Conservation (phyloP, 2,329 filamentous ascomycete species). For the Fusarium bactridioides region DNA sequence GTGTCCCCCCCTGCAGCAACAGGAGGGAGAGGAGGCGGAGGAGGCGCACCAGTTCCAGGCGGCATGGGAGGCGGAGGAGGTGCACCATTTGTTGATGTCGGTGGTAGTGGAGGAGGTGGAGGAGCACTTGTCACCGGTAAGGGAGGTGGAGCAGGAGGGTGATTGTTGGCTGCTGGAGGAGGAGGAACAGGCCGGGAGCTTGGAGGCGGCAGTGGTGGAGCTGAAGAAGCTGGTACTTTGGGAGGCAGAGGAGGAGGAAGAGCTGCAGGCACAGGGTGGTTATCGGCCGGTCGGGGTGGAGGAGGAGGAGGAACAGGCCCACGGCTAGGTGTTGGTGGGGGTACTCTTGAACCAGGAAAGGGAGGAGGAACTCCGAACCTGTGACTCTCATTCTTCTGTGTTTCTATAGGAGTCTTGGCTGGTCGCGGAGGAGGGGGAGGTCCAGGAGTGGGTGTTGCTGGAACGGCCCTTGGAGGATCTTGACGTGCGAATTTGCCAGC, state of each 20-base stretch:
- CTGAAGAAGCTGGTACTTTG: constrained; percentile 54
- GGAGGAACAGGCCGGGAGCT: constrained; percentile 61
- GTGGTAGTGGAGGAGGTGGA: constrained; percentile 46
- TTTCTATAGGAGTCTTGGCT: constrained; percentile 73
- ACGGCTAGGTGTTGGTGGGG: constrained; percentile 78
- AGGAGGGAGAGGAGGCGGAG: constrained; percentile 60
- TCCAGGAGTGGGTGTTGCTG: constrained; percentile 42
- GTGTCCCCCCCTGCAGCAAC: no score
- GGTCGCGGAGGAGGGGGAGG: constrained; percentile 56
- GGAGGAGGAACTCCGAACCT: constrained; percentile 83
- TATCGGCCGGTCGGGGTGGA: constrained; percentile 54
- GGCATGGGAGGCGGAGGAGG: constrained; percentile 55
- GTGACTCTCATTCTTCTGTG: constrained; percentile 56
- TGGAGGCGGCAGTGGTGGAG: constrained; percentile 61
- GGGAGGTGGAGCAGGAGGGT: constrained; percentile 48
- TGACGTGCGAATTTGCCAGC: constrained; percentile 84
- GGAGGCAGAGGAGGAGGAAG: constrained; percentile 57
- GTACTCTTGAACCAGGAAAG: constrained; percentile 74
- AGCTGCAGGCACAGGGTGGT: constrained; percentile 43
- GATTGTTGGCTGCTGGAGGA: constrained; percentile 52
- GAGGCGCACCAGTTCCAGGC: no score
- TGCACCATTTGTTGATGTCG: constrained; percentile 29
- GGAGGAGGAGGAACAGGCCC: constrained; percentile 77
- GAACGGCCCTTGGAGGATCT: constrained; percentile 43
- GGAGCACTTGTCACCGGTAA: constrained; percentile 55